Base-by-base conservation (phyloP, 768 basidiomycete genomes). In the Termitomyces sp. region DNA sequence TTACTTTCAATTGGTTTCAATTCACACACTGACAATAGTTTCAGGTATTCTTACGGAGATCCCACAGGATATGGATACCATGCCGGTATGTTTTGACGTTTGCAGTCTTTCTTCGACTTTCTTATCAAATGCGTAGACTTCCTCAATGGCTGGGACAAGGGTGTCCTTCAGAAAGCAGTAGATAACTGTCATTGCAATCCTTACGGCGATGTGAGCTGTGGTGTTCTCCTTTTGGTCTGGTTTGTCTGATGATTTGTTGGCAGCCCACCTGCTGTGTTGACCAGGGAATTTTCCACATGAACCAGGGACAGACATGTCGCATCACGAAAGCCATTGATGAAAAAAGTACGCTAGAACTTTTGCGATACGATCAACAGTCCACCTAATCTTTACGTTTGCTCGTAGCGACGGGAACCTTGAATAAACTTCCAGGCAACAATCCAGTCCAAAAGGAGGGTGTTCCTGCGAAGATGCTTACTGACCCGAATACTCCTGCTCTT, bases 31-130 rank as follows among this genome's bases (percentile, higher is more conserved):
- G 38, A 50, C 57, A 46, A 20, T 1, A 44, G n/a, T 10, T 47
- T 44, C 59, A 79, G 79, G 6, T 79, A 66, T 62, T 64, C 85
- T 20, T 72, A 82, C 61, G 87, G 87, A 38, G 87, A 88, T 65
- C 77, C 79, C 12, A 86, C 83, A 40, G 85, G 85, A 10, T 84
- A 82, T 65, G 85, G 85, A 66, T 79, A 83, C 63, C 82, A 83
- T 67, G 82, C 78, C 33, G 82, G 80, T 81, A 60, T 46, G 76
- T 64, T 47, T 56, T 32, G 40, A 41, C 13, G 46, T 26, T 38
- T 26, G 23, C 30, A 26, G 20, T 36, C 35, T 53, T 40, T 47
- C 10, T 10, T 50, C 8, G 9, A 41, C 35, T 9, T 32, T 33
- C 46, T 63, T 20, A 57, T 43, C 23, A 46, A 3, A 50, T 26